Evolutionary conservation across 805 yeast species (phyloP), one percentile per base, ranked within the genome.

Genomic region (Yarrowia divulgata): DNA sequence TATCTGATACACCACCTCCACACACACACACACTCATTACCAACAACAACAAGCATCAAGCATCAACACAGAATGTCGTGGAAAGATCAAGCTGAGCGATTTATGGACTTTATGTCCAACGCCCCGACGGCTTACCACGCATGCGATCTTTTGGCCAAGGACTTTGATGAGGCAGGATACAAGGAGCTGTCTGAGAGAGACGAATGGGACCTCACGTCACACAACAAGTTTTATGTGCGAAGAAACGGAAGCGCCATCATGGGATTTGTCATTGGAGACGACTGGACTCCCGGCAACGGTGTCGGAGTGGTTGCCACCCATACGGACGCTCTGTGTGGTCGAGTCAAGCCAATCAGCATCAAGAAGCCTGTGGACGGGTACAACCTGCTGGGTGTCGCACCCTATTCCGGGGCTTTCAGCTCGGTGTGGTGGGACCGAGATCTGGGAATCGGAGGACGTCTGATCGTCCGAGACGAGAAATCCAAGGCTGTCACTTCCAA

Each of bases 391-490:
- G 97, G 93, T 4, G 90, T 90, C 32, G 93, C 95, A 0, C 91
- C 93, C 0, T 91, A 91, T 76, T 87, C 90, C 29, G 93, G 93
- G 40, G 88, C 91, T 0, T 77, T 89, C 73, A 81, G 82, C 37
- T 82, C 83, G 23, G 76, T 83, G 34, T 90, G 97, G 95, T 86
- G 90, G 82, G 96, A 90, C 77, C 83, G 96, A 77, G 97, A 91
- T 76, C 83, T 90, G 69, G 93, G 94, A 39, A 77, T 90, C 69
- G 96, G 91, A 62, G 97, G 97, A 58, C 82, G 91, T 70, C 85
- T 91, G 18, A 80, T 89, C 70, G 84, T 87, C 64, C 84, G 80
- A 73, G 77, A 77, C 23, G 77, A 76, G 18, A 78, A 75, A 7
- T 29, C 29, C 29, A 63, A 63, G 45, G 66, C 73, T 3, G 73